A percentile compares a stretch with the other conserved stretches of the same genome.
phyloP scores from a whole-genome alignment of 352 stramenopile genomes.

The Pythium diclinum region DNA sequence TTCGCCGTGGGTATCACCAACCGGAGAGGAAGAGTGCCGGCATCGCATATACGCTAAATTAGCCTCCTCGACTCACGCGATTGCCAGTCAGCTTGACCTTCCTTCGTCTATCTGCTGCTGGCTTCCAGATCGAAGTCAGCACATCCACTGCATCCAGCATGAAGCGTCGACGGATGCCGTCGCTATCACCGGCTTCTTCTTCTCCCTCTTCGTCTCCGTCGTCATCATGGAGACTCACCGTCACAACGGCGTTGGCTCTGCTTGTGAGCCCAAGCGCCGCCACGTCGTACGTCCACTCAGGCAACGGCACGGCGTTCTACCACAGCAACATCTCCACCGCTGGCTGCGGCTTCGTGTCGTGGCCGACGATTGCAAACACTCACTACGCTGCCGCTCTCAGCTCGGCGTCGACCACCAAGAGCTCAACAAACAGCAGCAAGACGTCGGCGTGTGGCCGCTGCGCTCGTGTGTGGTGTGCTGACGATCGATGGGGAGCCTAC shows the following conservation, averaged over 20 bases:
- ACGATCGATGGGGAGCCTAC: background rate
- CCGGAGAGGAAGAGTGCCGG: background rate
- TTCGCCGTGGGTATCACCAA: background rate
- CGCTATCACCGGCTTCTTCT: background rate
- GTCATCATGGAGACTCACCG: slow-evolving; percentile 1
- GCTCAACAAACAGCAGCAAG: background rate
- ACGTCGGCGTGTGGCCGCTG: slow-evolving; percentile 33
- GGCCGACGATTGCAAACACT: slow-evolving; percentile 18
- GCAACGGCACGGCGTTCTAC: slow-evolving; percentile 18
- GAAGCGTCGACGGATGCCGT: slow-evolving; percentile 21
- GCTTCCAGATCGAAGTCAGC: slow-evolving; percentile 4
- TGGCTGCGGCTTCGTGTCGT: slow-evolving; percentile 36
- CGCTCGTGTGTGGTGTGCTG: slow-evolving; percentile 26
- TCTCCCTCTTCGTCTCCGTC: background rate
- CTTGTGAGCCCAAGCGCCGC: background rate
- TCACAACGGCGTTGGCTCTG: background rate
- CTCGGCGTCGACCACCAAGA: slow-evolving; percentile 1
- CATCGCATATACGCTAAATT: slow-evolving; percentile 15
- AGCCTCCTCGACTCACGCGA: slow-evolving; percentile 7
- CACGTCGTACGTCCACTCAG: background rate
- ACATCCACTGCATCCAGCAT: background rate
- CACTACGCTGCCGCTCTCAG: slow-evolving; percentile 15
- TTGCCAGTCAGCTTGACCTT: background rate
- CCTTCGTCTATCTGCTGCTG: background rate
- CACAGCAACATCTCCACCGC: slow-evolving; percentile 14